phyloP scores from a whole-genome alignment of 257 asterid genomes.

The Nicotiana obtusifolia region DNA sequence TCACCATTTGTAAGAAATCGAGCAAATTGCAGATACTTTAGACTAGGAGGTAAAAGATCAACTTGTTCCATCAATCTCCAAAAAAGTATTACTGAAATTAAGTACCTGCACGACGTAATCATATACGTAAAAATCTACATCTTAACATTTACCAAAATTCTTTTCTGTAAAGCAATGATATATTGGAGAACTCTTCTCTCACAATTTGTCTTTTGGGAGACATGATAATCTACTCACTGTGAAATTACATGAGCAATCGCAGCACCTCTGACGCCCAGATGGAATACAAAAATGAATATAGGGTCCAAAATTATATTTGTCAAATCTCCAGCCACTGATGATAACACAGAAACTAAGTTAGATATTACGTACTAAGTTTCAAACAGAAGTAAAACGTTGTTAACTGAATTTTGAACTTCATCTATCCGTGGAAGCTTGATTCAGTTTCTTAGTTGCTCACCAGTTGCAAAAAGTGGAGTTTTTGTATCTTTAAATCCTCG shows the following conservation, averaged over 20 bases:
- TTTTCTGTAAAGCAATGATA: background rate
- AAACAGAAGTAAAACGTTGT: background rate
- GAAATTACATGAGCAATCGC: slow-evolving; percentile 75
- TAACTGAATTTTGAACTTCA: background rate
- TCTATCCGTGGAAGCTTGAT: background rate
- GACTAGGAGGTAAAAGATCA: slow-evolving; percentile 56
- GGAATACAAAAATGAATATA: slow-evolving; percentile 49
- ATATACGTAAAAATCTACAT: slow-evolving; percentile 1
- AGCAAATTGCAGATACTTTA: slow-evolving; percentile 46
- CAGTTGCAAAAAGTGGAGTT: slow-evolving; percentile 75
- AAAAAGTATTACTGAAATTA: slow-evolving; percentile 54
- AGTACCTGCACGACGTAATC: slow-evolving; percentile 45
- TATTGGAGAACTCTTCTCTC: background rate
- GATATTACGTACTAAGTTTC: background rate
- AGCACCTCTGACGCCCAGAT: slow-evolving; percentile 62
- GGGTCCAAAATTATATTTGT: slow-evolving; percentile 63
- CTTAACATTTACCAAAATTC: background rate
- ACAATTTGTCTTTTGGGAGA: background rate
- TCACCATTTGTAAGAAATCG: slow-evolving; percentile 73
- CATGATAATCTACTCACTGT: slow-evolving; percentile 42
- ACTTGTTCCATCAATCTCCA: slow-evolving; percentile 56
- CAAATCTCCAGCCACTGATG: slow-evolving; percentile 56
- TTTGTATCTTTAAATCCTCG: slow-evolving; percentile 75
- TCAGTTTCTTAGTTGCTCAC: slow-evolving; percentile 18
- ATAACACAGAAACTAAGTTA: background rate